Evolutionary conservation across 768 basidiomycete species (phyloP).

Genomic region (Royoungia palumana): DNA sequence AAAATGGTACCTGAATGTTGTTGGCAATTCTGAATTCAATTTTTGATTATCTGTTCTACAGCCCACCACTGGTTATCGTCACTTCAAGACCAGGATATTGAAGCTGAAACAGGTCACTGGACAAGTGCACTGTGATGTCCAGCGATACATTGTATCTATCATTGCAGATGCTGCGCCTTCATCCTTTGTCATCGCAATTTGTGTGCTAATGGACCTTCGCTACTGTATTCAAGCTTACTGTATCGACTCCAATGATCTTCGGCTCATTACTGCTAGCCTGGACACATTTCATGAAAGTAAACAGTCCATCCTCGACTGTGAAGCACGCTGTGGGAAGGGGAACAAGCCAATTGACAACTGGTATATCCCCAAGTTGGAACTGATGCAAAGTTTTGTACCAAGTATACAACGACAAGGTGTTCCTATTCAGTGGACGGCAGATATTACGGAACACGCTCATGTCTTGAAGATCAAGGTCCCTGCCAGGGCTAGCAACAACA

Average conservation of each 20-base stretch:
- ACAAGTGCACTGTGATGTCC: slow-evolving; percentile 36
- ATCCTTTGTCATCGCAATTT: slow-evolving; percentile 31
- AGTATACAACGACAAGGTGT: too few species aligned
- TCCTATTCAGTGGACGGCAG: neutral
- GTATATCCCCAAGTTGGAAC: too few species aligned
- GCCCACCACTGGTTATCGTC: slow-evolving; percentile 27
- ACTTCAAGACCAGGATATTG: slow-evolving; percentile 38
- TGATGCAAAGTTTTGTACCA: too few species aligned
- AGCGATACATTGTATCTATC: slow-evolving; percentile 33
- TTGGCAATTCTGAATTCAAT: slow-evolving; percentile 1
- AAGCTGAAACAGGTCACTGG: slow-evolving; percentile 42
- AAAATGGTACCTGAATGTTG: too few species aligned
- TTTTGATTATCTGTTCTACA: slow-evolving; percentile 4
- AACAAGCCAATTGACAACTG: too few species aligned
- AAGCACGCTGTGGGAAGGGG: slow-evolving; percentile 19
- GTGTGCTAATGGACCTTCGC: slow-evolving; percentile 36
- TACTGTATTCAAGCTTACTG: slow-evolving; percentile 33
- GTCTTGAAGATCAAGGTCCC: slow-evolving; percentile 33
- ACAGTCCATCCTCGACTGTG: slow-evolving; percentile 28
- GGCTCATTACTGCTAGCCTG: slow-evolving; percentile 10
- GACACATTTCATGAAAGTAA: slow-evolving; percentile 36
- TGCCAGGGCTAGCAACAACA: slow-evolving; percentile 29
- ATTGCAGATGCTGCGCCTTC: slow-evolving; percentile 32
- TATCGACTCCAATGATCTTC: slow-evolving; percentile 24
- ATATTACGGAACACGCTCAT: slow-evolving; percentile 20